phyloP scores from a whole-genome alignment of 768 basidiomycete genomes.

The Dictyophora rubrovolvata region DNA sequence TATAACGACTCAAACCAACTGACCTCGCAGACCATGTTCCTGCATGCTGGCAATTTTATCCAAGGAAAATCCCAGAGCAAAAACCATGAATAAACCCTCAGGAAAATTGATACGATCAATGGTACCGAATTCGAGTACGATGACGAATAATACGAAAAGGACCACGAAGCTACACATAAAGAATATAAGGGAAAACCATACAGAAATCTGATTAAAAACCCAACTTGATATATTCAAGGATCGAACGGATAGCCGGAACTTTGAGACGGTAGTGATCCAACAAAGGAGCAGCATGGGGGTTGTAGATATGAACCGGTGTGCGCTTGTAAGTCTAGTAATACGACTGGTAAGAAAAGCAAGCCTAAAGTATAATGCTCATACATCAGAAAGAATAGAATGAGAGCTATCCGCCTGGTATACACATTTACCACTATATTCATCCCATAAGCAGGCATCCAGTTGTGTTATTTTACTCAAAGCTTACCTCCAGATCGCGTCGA shows the following conservation, averaged over 20 bases:
- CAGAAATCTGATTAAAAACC: constrained; percentile 8
- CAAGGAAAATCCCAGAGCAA: constrained; percentile 64
- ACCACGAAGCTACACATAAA: constrained; percentile 52
- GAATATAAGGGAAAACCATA: not conserved
- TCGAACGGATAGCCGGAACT: constrained; percentile 84
- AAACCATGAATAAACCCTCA: constrained; percentile 69
- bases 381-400: constrained; percentile 85
- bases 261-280: constrained; percentile 94
- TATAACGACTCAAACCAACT: not conserved
- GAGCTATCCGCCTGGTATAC: constrained; percentile 85
- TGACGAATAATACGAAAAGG: constrained; percentile 67
- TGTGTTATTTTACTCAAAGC: constrained; percentile 15
- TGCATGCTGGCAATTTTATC: constrained; percentile 94
- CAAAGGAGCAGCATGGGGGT: constrained; percentile 87
- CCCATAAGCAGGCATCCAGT: too few species aligned
- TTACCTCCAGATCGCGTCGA: constrained; percentile 72
- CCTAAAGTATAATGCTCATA: constrained; percentile 25
- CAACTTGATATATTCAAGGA: constrained; percentile 83
- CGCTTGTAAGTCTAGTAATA: constrained; percentile 78
- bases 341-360: not conserved
- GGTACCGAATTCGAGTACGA: constrained; percentile 69
- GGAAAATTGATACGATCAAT: constrained; percentile 48
- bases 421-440: constrained; percentile 63
- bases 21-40: constrained; percentile 87
- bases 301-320: constrained; percentile 86